Evolutionary conservation across 2,329 filamentous ascomycete genomes (phyloP).

Genomic region (Phaeosphaeria sp.): DNA sequence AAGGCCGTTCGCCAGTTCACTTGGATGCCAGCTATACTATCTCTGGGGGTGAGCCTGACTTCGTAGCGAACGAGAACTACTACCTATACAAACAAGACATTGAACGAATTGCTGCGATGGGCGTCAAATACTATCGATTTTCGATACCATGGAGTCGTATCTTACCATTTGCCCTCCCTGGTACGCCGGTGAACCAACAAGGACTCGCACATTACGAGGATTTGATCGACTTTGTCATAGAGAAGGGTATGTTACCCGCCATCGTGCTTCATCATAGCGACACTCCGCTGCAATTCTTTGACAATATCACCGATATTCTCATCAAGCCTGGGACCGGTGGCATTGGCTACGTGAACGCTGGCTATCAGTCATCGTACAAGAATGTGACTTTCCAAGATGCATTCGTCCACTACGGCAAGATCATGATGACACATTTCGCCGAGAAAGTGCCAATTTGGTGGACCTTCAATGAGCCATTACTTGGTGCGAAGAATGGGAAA

Average conservation of each 20-base stretch:
- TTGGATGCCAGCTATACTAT: constrained; percentile 22
- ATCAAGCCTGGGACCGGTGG: constrained; percentile 29
- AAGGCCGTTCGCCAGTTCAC: constrained; percentile 32
- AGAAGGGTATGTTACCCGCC: constrained; percentile 58
- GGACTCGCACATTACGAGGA: constrained; percentile 63
- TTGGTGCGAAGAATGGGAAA: constrained; percentile 51
- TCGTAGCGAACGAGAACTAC: constrained; percentile 58
- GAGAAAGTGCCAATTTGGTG: constrained; percentile 61
- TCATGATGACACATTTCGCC: constrained; percentile 59
- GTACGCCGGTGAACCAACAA: constrained; percentile 59
- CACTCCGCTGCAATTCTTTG: constrained; percentile 53
- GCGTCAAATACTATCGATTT: constrained; percentile 60
- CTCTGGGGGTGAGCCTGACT: constrained; percentile 18
- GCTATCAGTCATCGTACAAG: constrained; percentile 46
- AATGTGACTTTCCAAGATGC: constrained; percentile 58
- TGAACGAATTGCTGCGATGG: constrained; percentile 59
- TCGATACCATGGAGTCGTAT: constrained; percentile 62
- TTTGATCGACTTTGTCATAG: constrained; percentile 58
- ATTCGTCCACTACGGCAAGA: constrained; percentile 62
- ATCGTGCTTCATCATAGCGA: constrained; percentile 61
- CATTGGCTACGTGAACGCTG: constrained; percentile 38
- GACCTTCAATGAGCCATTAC: constrained; percentile 61
- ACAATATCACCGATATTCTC: constrained; percentile 35
- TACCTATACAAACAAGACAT: constrained; percentile 65
- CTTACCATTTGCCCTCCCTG: constrained; percentile 58